phyloP scores from a whole-genome alignment of 1,139 yeast genomes.

The Nematodospora anomalae region DNA sequence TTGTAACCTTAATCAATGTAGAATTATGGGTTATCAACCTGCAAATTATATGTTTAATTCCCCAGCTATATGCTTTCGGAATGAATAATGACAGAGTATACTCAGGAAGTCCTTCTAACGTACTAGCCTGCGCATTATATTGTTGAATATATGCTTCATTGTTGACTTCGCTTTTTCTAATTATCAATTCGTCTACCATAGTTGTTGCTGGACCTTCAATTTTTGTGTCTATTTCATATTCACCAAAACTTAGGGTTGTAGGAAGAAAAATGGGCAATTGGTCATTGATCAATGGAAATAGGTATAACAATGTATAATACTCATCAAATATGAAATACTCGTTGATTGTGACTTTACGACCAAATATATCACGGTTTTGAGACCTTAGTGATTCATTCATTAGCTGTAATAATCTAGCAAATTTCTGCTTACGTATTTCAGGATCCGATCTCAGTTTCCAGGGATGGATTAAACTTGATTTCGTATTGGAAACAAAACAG shows the following conservation, averaged over 20 bases:
- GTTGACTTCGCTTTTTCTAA: neutral
- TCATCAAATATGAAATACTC: conserved; percentile 22
- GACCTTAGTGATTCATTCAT: conserved; percentile 18
- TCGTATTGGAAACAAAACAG: conserved; percentile 20
- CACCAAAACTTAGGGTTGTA: conserved; percentile 25
- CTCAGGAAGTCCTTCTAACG: conserved; percentile 1
- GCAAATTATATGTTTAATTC: conserved; percentile 10
- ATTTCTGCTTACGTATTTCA: conserved; percentile 11
- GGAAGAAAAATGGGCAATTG: conserved; percentile 20
- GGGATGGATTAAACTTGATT: conserved; percentile 2
- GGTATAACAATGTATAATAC: conserved; percentile 24
- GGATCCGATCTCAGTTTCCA: conserved; percentile 9
- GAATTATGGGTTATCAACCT: conserved; percentile 7
- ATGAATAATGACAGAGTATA: neutral
- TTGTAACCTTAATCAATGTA: conserved; percentile 6
- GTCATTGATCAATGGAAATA: conserved; percentile 27
- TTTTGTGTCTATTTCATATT: conserved; percentile 9
- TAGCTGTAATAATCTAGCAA: conserved; percentile 14
- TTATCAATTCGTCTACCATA: neutral
- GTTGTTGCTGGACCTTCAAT: conserved; percentile 1
- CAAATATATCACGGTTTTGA: conserved; percentile 26
- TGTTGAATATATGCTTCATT: neutral
- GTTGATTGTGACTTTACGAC: conserved; percentile 18
- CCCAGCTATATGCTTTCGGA: conserved; percentile 6
- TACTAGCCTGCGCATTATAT: neutral